These are phyloP conservation scores for Gloeophyllum trabeum DNA, from an alignment of 768 basidiomycete genomes.

Conservation along the genomic window DNA sequence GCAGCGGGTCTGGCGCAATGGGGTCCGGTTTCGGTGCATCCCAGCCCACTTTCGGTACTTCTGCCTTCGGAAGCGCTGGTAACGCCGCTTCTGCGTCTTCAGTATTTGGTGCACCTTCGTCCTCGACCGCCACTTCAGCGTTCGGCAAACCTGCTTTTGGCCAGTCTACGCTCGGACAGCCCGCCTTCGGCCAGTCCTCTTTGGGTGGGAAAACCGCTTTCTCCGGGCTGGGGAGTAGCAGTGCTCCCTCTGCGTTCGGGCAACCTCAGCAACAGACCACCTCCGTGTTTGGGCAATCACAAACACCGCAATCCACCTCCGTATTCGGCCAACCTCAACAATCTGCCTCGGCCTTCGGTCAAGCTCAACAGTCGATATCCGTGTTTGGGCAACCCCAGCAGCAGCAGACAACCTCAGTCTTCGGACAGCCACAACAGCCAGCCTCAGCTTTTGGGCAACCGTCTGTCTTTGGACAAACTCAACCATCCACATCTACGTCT, in stretches of 20 bases:
- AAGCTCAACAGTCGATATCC: conserved; percentile 14
- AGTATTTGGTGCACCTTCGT: conserved; percentile 20
- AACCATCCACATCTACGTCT: conserved; percentile 16
- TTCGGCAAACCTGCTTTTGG: neutral
- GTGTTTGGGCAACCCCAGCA: conserved; percentile 15
- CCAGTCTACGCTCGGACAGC: conserved; percentile 15
- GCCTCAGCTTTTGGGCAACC: neutral
- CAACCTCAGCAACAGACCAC: conserved; percentile 12
- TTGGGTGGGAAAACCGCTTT: too few relatives aligned
- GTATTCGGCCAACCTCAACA: conserved; percentile 8
- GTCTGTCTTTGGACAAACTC: conserved; percentile 7
- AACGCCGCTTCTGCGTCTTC: conserved; percentile 24
- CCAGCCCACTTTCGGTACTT: too few relatives aligned
- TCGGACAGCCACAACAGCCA: conserved; percentile 22
- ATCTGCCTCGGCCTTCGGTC: conserved; percentile 17
- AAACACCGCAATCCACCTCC: conserved; percentile 8
- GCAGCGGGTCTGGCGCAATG: conserved; percentile 8
- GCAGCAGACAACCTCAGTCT: conserved; percentile 16
- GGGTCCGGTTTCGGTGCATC: too few relatives aligned
- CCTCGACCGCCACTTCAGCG: neutral
- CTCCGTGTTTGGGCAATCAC: conserved; percentile 27
- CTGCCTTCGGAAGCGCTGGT: conserved; percentile 11
- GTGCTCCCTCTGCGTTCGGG: conserved; percentile 26
- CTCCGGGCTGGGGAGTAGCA: neutral
- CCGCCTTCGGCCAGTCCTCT: conserved; percentile 21